A percentile compares a stretch with the other conserved stretches of the same genome.
Evolutionary conservation across 192 early-diverging fungal species (phyloP).

Genomic region (Backusella westeae): DNA sequence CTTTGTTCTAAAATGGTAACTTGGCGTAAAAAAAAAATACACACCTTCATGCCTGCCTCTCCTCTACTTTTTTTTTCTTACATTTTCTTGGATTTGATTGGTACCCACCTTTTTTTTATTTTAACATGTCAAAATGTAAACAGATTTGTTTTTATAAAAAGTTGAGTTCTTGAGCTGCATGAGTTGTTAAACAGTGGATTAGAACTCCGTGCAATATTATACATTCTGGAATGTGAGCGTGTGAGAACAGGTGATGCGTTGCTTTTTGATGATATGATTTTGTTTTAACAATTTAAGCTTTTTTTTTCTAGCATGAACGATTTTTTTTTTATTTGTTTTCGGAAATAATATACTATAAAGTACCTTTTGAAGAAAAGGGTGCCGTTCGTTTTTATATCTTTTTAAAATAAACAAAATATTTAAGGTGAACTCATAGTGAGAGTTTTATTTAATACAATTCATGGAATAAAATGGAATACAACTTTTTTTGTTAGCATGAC

Average conservation of each 20-base stretch:
- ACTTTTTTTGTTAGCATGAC: not conserved
- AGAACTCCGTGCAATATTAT: not conserved
- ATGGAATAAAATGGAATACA: not conserved
- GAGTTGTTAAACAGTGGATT: not conserved
- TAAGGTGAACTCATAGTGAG: not conserved
- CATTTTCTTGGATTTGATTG: not conserved
- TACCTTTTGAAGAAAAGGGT: not conserved
- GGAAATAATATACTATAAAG: not conserved
- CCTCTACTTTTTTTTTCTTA: not conserved
- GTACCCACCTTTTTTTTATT: not conserved
- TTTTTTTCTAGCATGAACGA: not conserved
- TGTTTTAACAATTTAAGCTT: not conserved
- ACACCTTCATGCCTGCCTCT: not conserved
- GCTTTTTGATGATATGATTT: not conserved
- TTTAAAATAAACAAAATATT: not conserved
- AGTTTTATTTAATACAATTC: not conserved
- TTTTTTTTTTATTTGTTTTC: not conserved
- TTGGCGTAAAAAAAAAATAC: constrained; percentile 7
- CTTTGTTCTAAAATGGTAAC: constrained; percentile 1
- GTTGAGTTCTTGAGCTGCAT: not conserved
- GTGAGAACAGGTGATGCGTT: constrained; percentile 1
- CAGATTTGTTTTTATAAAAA: not conserved
- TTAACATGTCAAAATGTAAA: not conserved
- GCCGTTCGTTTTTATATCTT: not conserved
- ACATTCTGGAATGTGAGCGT: constrained; percentile 7